Conservation (phyloP, 73 alveolate species). For the Symbiodinium natans region DNA sequence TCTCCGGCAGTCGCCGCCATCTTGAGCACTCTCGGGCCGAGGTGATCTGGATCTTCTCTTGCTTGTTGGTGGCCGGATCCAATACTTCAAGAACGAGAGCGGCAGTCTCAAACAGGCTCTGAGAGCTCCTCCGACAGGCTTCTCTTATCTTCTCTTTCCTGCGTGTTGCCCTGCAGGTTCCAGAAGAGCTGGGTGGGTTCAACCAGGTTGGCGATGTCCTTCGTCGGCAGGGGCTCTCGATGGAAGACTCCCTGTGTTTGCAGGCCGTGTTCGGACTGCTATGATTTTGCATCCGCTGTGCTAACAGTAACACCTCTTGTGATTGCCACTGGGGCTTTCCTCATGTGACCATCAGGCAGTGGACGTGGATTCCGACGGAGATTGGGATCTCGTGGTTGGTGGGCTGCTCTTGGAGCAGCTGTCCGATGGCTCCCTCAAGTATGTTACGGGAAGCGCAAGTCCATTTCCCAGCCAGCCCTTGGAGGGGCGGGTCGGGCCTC, state of each 20-base stretch:
- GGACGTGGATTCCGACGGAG: constrained; percentile 11
- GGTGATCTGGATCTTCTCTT: background rate
- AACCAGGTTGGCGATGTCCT: background rate
- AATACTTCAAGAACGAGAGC: background rate
- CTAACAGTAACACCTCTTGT: too few species aligned
- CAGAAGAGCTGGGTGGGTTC: background rate
- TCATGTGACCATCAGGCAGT: background rate
- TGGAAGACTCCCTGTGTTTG: background rate
- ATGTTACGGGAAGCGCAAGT: background rate
- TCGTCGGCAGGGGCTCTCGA: constrained; percentile 1
- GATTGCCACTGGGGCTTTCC: too few species aligned
- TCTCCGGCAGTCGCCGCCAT: too few species aligned
- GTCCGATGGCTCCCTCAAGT: background rate
- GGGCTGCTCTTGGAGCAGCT: background rate
- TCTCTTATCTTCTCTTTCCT: too few species aligned
- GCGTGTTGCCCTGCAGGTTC: too few species aligned
- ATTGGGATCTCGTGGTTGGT: constrained; percentile 2
- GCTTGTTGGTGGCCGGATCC: background rate
- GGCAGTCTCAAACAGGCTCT: background rate
- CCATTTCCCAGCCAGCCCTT: background rate
- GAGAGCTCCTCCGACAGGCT: too few species aligned
- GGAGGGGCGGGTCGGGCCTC: background rate
- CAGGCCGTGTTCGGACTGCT: background rate
- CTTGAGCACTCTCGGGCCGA: too few species aligned
- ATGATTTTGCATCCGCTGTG: background rate